These are phyloP conservation scores for Psilocybe cubensis DNA, from an alignment of 768 basidiomycete species.

Conservation along the genomic window DNA sequence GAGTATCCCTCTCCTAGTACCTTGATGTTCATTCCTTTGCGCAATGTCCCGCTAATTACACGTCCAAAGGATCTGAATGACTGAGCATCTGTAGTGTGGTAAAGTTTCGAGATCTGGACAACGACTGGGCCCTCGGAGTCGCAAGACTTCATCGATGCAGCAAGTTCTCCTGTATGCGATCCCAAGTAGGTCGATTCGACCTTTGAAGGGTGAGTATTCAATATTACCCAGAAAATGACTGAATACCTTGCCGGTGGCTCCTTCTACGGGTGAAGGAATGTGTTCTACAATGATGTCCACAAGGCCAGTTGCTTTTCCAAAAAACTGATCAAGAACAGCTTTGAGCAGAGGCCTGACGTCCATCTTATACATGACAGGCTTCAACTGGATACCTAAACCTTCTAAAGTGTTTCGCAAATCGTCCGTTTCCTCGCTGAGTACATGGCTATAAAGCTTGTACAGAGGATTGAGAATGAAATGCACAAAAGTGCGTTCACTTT, in stretches of 20 bases:
- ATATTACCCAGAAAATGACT: neutral
- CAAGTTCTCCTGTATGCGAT: slow-evolving; percentile 81
- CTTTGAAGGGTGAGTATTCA: slow-evolving; percentile 36
- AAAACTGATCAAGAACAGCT: slow-evolving; percentile 94
- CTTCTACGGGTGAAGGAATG: slow-evolving; percentile 79
- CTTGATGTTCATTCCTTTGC: slow-evolving; percentile 84
- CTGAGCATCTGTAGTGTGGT: slow-evolving; percentile 95
- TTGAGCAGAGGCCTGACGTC: slow-evolving; percentile 95
- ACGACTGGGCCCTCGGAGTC: slow-evolving; percentile 87
- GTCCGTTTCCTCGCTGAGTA: slow-evolving; percentile 94
- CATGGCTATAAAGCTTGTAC: slow-evolving; percentile 96
- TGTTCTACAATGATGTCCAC: slow-evolving; percentile 92
- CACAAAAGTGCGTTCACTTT: slow-evolving; percentile 84
- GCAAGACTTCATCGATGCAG: slow-evolving; percentile 79
- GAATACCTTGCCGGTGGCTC: slow-evolving; percentile 61
- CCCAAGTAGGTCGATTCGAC: slow-evolving; percentile 88
- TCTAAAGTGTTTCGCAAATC: slow-evolving; percentile 78
- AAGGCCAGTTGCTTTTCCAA: slow-evolving; percentile 86
- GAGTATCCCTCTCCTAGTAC: slow-evolving; percentile 99
- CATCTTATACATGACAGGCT: slow-evolving; percentile 97
- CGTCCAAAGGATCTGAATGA: slow-evolving; percentile 97
- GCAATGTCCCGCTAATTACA: slow-evolving; percentile 89
- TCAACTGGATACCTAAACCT: slow-evolving; percentile 80
- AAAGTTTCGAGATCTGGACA: slow-evolving; percentile 92
- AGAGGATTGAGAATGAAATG: slow-evolving; percentile 96